Base-by-base conservation (phyloP, 2,329 filamentous ascomycete species). In the Xylariaceae sp. region DNA sequence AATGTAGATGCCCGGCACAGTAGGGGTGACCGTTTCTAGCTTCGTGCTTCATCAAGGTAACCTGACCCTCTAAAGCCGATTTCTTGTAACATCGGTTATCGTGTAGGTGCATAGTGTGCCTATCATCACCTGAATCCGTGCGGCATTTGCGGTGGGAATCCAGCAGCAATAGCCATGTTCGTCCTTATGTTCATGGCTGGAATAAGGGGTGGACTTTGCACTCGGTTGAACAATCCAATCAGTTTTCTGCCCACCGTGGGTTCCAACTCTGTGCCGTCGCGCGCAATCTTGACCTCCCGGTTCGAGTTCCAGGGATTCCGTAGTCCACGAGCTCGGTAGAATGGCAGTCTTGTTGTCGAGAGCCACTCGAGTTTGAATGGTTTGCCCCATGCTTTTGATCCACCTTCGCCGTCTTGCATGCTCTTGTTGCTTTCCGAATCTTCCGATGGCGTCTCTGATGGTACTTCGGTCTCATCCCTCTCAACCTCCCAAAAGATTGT, bases 401-500 rank as follows among this genome's bases (percentile, higher is more conserved):
- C 75, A 14, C 71, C 67, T 48, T 78, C 76, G n/a, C 61, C 66
- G 5, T 75, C 69, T 14, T 63, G 58, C 9, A 54, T 59, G n/a
- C 65, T 67, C 45, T 69, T 69, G 22, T 43, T 54, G 28, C 61
- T 66, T 28, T 59, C 60, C 9, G 65, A 62, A 42, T 65, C 63
- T 12, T 68, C 66, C 7, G 61, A 63, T 10, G 68, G 65, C 0
- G 56, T 51, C 16, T 70, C 67, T 6, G 64, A 66, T 6, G 66
- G 65, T 11, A 63, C 66, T 16, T 74, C 73, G 11, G 67, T 64
- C 1, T 84, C 84, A 0, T 82, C 81, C 31, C 77, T 71, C 45
- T 93, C 87, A 6, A 87, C 86, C 69, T 97, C 93, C 93, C 93
- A 97, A 64, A 97, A 97, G 39, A 97, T 96, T 0, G 92, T 97